A percentile compares a stretch with the other conserved stretches of the same genome.
phyloP scores from a whole-genome alignment of 257 asterid species.

The Gynochthodes officinalis region DNA sequence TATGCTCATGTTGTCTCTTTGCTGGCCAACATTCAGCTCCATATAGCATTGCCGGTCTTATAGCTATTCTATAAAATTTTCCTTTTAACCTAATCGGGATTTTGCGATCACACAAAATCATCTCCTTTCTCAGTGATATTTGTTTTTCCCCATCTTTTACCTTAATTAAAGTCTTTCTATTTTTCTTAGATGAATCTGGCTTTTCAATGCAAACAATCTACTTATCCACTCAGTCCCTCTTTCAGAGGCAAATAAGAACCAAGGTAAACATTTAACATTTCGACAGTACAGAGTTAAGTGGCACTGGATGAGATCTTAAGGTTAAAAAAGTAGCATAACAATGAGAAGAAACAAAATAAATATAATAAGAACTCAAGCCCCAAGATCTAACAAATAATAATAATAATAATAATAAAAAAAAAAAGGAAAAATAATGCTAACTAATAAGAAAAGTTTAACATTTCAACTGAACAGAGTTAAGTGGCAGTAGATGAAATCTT shows the following conservation, averaged over 20 bases:
- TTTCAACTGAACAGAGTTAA: conserved; percentile 1
- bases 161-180: too few species aligned
- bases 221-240: not conserved
- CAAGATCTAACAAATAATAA: not conserved
- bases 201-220: not conserved
- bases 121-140: not conserved
- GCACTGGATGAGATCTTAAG: not conserved
- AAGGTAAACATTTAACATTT: not conserved
- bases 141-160: not conserved
- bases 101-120: too few species aligned
- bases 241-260: not conserved
- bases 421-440: too few species aligned
- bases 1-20: too few species aligned
- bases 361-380: not conserved
- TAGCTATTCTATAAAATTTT: too few species aligned
- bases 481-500: not conserved
- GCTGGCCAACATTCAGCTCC: too few species aligned
- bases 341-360: not conserved
- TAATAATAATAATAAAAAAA: too few species aligned
- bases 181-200: too few species aligned
- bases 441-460: too few species aligned
- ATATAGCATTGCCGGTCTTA: too few species aligned
- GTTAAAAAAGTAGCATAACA: not conserved
- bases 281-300: not conserved
- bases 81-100: too few species aligned